A percentile compares a stretch with the other conserved stretches of the same genome.
Evolutionary conservation across 495 filamentous ascomycete genomes (phyloP).

Genomic region (Massariosphaeria phaeospora): DNA sequence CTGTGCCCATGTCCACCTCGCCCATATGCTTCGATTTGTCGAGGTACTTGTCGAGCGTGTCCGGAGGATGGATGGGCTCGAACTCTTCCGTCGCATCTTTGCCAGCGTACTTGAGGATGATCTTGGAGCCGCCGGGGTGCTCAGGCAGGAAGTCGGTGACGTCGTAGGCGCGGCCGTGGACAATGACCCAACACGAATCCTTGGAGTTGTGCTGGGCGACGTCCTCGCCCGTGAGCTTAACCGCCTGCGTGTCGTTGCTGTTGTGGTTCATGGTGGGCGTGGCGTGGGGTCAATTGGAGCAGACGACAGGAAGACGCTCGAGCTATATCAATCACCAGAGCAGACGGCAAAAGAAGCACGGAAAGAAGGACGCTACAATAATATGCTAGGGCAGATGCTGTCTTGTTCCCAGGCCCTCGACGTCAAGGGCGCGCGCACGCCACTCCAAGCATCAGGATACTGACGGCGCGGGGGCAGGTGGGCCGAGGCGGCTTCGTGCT

Average conservation of each 20-base stretch:
- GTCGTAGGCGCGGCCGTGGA: conserved; percentile 39
- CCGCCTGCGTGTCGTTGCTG: conserved; percentile 36
- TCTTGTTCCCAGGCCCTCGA: too few relatives aligned
- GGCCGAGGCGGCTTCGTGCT: too few relatives aligned
- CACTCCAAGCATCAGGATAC: too few relatives aligned
- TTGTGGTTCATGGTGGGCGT: conserved; percentile 37
- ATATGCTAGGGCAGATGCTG: too few relatives aligned
- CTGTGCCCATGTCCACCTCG: conserved; percentile 49
- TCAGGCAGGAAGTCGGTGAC: conserved; percentile 34
- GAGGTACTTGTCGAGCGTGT: conserved; percentile 54
- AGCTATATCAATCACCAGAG: too few relatives aligned
- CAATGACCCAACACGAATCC: conserved; percentile 48
- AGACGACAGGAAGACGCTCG: too few relatives aligned
- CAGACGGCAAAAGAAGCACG: too few relatives aligned
- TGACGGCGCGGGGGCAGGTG: too few relatives aligned
- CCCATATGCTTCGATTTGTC: conserved; percentile 55
- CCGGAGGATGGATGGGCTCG: conserved; percentile 59
- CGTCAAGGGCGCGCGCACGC: too few relatives aligned
- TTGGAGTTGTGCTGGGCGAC: conserved; percentile 62
- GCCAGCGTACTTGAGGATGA: conserved; percentile 66
- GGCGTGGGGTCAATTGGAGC: too few relatives aligned
- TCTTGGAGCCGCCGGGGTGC: conserved; percentile 42
- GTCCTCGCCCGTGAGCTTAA: conserved; percentile 56
- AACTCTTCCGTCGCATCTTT: conserved; percentile 69
- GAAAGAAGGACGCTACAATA: too few relatives aligned